phyloP scores from a whole-genome alignment of 805 yeast genomes.

The Metschnikowia continentalis region DNA sequence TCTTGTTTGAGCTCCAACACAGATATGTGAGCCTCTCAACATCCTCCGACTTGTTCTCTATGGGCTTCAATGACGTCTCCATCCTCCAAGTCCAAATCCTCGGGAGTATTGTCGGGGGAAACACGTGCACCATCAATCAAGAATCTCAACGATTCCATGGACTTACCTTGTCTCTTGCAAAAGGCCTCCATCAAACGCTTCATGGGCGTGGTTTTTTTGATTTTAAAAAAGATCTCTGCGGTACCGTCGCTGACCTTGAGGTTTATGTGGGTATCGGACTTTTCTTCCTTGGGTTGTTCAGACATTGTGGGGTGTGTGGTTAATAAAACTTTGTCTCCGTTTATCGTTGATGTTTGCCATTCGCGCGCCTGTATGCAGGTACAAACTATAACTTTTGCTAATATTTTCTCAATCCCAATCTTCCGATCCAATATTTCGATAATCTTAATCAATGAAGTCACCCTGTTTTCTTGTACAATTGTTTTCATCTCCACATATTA shows the following conservation, averaged over 20 bases:
- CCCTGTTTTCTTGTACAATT: too few species aligned
- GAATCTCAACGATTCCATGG: conserved; percentile 76
- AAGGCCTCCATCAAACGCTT: conserved; percentile 96
- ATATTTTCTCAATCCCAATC: too few species aligned
- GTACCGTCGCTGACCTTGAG: conserved; percentile 91
- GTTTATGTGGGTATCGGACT: conserved; percentile 67
- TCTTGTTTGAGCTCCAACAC: neutral
- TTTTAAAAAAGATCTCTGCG: conserved; percentile 92
- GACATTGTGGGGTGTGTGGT: conserved; percentile 11
- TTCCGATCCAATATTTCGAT: too few species aligned
- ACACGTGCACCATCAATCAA: conserved; percentile 91
- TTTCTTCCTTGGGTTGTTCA: conserved; percentile 20
- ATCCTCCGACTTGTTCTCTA: conserved; percentile 84
- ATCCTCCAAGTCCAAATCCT: conserved; percentile 87
- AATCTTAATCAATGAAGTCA: too few species aligned
- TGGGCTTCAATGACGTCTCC: conserved; percentile 97
- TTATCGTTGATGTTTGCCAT: conserved; percentile 4
- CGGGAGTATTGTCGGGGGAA: conserved; percentile 86
- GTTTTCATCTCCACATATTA: too few species aligned
- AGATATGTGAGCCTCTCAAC: neutral
- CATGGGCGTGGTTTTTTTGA: conserved; percentile 87
- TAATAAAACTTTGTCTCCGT: conserved; percentile 1
- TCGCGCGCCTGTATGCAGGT: conserved; percentile 6
- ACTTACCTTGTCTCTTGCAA: conserved; percentile 95
- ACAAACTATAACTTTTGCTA: too few species aligned